A percentile compares a stretch with the other conserved stretches of the same genome.
Conservation (phyloP, 2,329 filamentous ascomycete genomes). For the Colletotrichum karsti region DNA sequence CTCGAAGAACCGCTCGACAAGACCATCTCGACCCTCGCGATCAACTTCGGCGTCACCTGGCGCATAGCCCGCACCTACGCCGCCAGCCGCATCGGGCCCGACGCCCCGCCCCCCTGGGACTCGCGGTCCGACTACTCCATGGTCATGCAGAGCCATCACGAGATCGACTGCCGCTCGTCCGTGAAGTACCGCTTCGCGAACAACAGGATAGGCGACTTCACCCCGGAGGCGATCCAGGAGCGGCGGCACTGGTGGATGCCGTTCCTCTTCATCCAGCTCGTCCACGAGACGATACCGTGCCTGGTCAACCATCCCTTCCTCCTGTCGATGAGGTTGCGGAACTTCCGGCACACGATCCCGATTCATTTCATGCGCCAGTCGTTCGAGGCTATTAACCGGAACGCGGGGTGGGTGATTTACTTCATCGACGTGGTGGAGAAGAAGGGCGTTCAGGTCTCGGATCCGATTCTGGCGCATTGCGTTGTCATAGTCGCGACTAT, state of each 20-base stretch:
- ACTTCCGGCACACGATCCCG: slow-evolving; percentile 59
- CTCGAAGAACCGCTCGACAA: slow-evolving; percentile 30
- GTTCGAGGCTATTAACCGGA: slow-evolving; percentile 57
- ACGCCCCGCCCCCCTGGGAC: slow-evolving; percentile 50
- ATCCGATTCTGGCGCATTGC: slow-evolving; percentile 48
- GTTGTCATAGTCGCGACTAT: slow-evolving; percentile 62
- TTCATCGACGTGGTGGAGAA: slow-evolving; percentile 56
- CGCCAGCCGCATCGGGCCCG: slow-evolving; percentile 50
- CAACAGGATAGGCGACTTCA: slow-evolving; percentile 53
- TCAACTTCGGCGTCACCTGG: slow-evolving; percentile 55
- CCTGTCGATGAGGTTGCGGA: slow-evolving; percentile 59
- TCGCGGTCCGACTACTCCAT: slow-evolving; percentile 60
- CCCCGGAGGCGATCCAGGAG: slow-evolving; percentile 48
- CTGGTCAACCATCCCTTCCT: slow-evolving; percentile 63
- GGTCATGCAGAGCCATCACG: slow-evolving; percentile 59
- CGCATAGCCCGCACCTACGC: slow-evolving; percentile 56
- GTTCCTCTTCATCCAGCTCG: slow-evolving; percentile 60
- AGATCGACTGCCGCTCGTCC: slow-evolving; percentile 59
- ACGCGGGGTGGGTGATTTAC: slow-evolving; percentile 62
- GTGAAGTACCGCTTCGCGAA: slow-evolving; percentile 58
- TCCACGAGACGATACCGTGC: slow-evolving; percentile 61
- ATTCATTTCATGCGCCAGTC: slow-evolving; percentile 64
- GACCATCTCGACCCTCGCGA: slow-evolving; percentile 54
- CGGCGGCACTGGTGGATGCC: slow-evolving; percentile 61
- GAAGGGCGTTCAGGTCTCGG: slow-evolving; percentile 49